Percentiles rank a stretch among this genome's conserved stretches.
Evolutionary conservation across 371 early-diverging fungal species (phyloP).

Genomic region (Funneliformis caledonium): DNA sequence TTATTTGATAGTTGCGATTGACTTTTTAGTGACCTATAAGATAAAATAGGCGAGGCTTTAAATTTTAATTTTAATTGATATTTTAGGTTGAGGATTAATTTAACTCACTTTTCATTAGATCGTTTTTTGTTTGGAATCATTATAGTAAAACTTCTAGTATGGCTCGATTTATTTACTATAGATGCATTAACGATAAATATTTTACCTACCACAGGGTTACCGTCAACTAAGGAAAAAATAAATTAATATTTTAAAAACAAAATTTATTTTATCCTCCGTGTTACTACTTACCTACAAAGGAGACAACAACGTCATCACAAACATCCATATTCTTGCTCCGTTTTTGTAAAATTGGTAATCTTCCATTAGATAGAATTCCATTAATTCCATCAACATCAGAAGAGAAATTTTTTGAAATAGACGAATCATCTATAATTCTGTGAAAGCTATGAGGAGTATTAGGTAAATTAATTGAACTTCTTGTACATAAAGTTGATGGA

Average conservation of each 20-base stretch:
- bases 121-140: constrained; percentile 68
- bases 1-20: not conserved
- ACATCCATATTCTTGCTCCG: not conserved
- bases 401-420: not conserved
- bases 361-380: constrained; percentile 24
- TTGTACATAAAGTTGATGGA: too few species aligned
- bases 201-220: constrained; percentile 60
- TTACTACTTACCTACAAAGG: constrained; percentile 18
- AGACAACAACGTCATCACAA: not conserved
- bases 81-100: not conserved
- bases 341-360: not conserved
- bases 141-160: constrained; percentile 64
- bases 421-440: not conserved
- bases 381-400: constrained; percentile 4
- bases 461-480: not conserved
- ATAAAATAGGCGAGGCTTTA: too few species aligned
- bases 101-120: constrained; percentile 46
- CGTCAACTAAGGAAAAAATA: constrained; percentile 45
- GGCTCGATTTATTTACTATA: constrained; percentile 71
- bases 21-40: too few species aligned
- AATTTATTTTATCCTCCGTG: not conserved
- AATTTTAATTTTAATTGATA: too few species aligned
- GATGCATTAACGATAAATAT: constrained; percentile 74
- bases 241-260: not conserved
- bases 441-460: not conserved